Percentiles rank a stretch among this genome's conserved stretches.
Conservation (phyloP, 164 flowering plant species). For the Piper betle region DNA sequence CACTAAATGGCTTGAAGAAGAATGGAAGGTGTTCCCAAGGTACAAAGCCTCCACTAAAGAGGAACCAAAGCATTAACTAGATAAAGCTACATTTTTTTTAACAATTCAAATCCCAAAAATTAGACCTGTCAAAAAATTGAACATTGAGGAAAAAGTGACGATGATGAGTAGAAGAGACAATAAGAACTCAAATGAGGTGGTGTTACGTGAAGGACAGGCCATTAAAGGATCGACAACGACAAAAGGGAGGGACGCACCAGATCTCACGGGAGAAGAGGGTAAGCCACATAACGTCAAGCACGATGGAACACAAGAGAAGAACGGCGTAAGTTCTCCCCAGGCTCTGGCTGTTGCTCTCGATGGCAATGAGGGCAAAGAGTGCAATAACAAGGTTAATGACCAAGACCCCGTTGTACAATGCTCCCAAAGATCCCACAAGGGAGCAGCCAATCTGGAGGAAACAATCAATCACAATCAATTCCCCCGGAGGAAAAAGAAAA, state of each 20-base stretch:
- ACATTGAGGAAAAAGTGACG: too few relatives aligned
- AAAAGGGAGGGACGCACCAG: slow-evolving; percentile 28
- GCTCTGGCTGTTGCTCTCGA: slow-evolving; percentile 82
- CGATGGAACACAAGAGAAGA: slow-evolving; percentile 48
- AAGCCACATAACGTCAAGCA: slow-evolving; percentile 69
- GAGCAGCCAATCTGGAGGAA: slow-evolving; percentile 57
- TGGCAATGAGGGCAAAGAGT: slow-evolving; percentile 81
- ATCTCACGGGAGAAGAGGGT: slow-evolving; percentile 47
- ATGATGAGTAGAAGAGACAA: neutral
- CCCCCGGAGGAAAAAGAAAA: neutral
- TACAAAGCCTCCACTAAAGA: too few relatives aligned
- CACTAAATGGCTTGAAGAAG: too few relatives aligned
- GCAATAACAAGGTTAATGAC: slow-evolving; percentile 56
- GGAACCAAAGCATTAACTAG: too few relatives aligned
- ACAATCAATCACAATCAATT: neutral
- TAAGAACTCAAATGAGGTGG: too few relatives aligned
- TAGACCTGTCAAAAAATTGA: too few relatives aligned
- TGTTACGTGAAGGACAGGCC: too few relatives aligned
- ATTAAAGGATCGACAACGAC: too few relatives aligned
- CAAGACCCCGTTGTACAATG: slow-evolving; percentile 69
- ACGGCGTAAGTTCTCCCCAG: slow-evolving; percentile 77
- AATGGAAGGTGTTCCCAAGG: too few relatives aligned
- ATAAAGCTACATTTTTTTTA: too few relatives aligned
- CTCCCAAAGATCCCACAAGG: slow-evolving; percentile 78
- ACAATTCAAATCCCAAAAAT: too few relatives aligned